Evolutionary conservation across 2,329 filamentous ascomycete species (phyloP), one percentile per base, ranked within the genome.

Genomic region (Exserohilum rostratum): DNA sequence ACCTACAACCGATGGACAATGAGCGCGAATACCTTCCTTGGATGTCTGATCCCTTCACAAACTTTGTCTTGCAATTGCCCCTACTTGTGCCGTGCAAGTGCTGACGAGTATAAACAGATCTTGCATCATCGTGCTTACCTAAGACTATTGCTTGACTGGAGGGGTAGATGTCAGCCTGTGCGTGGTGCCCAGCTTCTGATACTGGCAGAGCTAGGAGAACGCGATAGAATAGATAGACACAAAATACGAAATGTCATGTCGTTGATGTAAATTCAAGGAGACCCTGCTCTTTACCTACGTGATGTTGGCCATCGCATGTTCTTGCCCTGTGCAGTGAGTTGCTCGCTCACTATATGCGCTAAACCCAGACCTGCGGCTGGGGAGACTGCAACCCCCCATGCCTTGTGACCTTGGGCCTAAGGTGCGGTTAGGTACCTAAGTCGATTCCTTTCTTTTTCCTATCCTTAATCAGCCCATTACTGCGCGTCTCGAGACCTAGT

Each of bases 1-100:
- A 87, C 86, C 86, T 85, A 82, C 77, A 78, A 66, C 51, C 83
- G 82, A 71, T 72, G 84, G 83, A 80, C 87, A 72, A 87, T 90
- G 87, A 90, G 83, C 82, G 87, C 69, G 65, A 69, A 68, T 70
- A 69, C 76, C 86, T 89, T 89, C 86, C 86, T 90, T 90, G 87
- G 87, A 89, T 89, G 87, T 89, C 86, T 88, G 85, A 88, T 79
- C 52, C 52, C 40, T 57, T 33, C 15, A 54, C 45, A 22, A 20
- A 48, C 40, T 50, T 34, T 17, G 31, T 50, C 39, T 31, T 57
- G 59, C 44, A n/a, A 48, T 50, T 42, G 47, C 49, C 31, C 38
- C 38, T 39, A 39, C 37, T 17, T 37, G 35, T 25, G 18, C n/a
- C 9, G 31, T 33, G 57, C 58, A 58, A 31, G 7, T 48, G 60